These are phyloP conservation scores for Grigorovia jiainica DNA, from an alignment of 805 yeast species.

Conservation along the genomic window DNA sequence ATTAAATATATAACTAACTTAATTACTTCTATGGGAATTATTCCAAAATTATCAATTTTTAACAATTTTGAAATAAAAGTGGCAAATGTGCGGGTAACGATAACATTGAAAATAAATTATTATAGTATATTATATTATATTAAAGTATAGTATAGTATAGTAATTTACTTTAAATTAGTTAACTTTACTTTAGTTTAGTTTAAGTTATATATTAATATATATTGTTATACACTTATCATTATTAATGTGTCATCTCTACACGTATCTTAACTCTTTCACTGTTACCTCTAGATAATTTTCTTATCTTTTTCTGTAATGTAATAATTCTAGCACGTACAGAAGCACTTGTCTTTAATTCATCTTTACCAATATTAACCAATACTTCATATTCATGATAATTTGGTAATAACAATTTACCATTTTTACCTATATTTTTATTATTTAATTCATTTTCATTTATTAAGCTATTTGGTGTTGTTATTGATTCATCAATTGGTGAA, in stretches of 20 bases:
- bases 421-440: not conserved
- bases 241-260: conserved; percentile 30
- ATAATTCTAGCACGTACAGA: conserved; percentile 50
- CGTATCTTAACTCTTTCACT: conserved; percentile 43
- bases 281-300: conserved; percentile 43
- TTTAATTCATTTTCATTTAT: not conserved
- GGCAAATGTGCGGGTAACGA: too few relatives aligned
- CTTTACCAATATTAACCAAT: conserved; percentile 37
- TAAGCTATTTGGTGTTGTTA: not conserved
- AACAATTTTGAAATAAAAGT: too few relatives aligned
- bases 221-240: conserved; percentile 14
- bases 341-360: conserved; percentile 49
- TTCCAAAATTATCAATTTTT: too few relatives aligned
- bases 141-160: too few relatives aligned
- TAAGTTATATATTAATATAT: not conserved
- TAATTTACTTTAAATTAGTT: too few relatives aligned
- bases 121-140: too few relatives aligned
- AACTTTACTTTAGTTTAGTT: too few relatives aligned
- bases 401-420: not conserved
- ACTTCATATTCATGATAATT: conserved; percentile 27
- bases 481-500: not conserved
- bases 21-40: too few relatives aligned
- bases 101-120: too few relatives aligned
- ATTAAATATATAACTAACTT: too few relatives aligned
- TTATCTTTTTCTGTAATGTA: conserved; percentile 49